Conservation (phyloP, 306 rosid species). For the Sophora flavescens region DNA sequence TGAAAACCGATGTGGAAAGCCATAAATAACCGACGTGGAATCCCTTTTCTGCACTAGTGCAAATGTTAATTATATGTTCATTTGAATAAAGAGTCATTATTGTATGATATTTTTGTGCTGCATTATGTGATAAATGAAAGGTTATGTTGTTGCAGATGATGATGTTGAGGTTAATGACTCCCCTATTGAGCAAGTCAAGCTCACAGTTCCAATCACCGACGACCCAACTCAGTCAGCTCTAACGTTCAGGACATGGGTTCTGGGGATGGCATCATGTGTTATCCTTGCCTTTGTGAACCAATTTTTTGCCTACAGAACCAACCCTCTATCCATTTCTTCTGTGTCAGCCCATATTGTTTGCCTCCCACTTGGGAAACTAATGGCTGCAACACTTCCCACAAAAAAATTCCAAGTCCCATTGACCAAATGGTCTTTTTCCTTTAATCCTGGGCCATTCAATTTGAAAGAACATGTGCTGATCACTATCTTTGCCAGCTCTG, state of each 20-base stretch:
- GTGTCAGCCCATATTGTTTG: slow-evolving; percentile 79
- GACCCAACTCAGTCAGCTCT: slow-evolving; percentile 71
- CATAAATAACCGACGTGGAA: too few relatives aligned
- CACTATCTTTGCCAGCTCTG: slow-evolving; percentile 81
- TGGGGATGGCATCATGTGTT: slow-evolving; percentile 68
- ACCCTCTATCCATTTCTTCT: slow-evolving; percentile 59
- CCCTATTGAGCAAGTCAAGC: slow-evolving; percentile 89
- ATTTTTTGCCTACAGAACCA: slow-evolving; percentile 73
- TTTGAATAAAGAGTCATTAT: not conserved
- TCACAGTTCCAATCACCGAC: slow-evolving; percentile 74
- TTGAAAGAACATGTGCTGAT: slow-evolving; percentile 87
- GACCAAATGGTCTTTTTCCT: slow-evolving; percentile 63
- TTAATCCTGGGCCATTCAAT: slow-evolving; percentile 88
- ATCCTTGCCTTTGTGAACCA: slow-evolving; percentile 80
- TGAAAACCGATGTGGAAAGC: too few relatives aligned
- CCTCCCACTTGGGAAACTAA: slow-evolving; percentile 80
- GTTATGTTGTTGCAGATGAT: slow-evolving; percentile 41
- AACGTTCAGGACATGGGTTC: slow-evolving; percentile 88
- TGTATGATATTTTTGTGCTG: not conserved
- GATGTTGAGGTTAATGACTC: slow-evolving; percentile 61
- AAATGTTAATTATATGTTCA: not conserved
- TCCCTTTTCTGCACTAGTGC: too few relatives aligned
- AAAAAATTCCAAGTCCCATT: slow-evolving; percentile 48
- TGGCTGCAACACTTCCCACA: slow-evolving; percentile 80
- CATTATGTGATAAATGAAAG: not conserved